Conservation (phyloP, 1,284 basidiomycete genomes). For the Nidula niveotomentosa region DNA sequence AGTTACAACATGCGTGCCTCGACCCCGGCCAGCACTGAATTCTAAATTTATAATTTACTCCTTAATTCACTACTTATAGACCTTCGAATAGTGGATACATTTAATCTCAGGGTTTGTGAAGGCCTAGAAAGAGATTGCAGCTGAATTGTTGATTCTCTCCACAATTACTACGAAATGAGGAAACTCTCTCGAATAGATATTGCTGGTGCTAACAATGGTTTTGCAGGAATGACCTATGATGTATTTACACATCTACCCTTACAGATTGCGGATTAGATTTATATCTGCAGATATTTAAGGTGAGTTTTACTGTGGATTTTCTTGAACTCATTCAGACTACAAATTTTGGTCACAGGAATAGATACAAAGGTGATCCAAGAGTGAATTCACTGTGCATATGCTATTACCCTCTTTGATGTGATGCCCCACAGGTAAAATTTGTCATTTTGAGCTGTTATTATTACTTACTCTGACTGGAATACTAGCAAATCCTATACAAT, state of each 20-base stretch:
- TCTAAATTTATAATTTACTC: neutral
- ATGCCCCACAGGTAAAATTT: too few relatives aligned
- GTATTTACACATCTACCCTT: neutral
- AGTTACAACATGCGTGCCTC: too few relatives aligned
- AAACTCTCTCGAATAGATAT: conserved; percentile 10
- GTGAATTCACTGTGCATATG: too few relatives aligned
- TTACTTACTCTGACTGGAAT: too few relatives aligned
- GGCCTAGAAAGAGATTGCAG: neutral
- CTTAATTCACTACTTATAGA: neutral
- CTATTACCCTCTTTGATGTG: too few relatives aligned
- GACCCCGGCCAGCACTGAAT: too few relatives aligned
- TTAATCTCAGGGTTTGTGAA: neutral
- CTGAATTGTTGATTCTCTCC: neutral
- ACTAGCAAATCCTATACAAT: neutral
- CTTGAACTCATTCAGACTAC: too few relatives aligned
- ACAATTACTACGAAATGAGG: neutral
- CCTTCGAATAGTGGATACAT: conserved; percentile 1
- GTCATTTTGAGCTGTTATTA: too few relatives aligned
- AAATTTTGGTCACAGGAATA: too few relatives aligned
- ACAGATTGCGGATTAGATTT: neutral
- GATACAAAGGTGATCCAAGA: too few relatives aligned
- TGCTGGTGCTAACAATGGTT: neutral
- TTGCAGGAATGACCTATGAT: neutral
- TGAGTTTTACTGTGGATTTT: too few relatives aligned
- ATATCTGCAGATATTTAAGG: neutral